phyloP scores from a whole-genome alignment of 805 yeast species.

The Saturnispora mendoncae region DNA sequence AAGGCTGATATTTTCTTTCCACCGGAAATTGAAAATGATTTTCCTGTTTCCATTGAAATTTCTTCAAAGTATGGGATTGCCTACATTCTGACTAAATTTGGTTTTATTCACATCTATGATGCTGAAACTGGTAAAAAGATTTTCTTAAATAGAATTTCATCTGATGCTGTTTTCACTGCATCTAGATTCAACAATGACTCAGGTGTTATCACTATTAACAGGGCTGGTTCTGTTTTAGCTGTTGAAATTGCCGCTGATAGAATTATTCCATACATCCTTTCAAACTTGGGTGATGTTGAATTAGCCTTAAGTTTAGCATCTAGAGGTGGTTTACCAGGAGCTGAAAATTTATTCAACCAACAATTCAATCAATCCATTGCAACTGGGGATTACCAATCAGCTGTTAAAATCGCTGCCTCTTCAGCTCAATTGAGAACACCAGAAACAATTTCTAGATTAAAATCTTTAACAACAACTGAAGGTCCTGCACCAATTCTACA shows the following conservation, averaged over 20 bases:
- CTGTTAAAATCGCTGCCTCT: constrained; percentile 95
- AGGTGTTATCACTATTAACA: constrained; percentile 90
- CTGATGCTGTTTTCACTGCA: constrained; percentile 91
- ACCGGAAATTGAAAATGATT: constrained; percentile 90
- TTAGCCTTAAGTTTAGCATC: constrained; percentile 84
- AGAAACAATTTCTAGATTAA: constrained; percentile 87
- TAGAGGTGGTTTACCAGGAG: constrained; percentile 96
- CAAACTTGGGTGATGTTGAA: constrained; percentile 75
- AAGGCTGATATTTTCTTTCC: constrained; percentile 93
- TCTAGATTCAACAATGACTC: constrained; percentile 58
- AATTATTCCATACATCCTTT: constrained; percentile 81
- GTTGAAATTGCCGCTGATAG: constrained; percentile 81
- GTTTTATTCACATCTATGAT: constrained; percentile 93
- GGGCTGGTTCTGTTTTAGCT: constrained; percentile 89
- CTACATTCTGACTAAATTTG: constrained; percentile 88
- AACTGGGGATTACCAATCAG: constrained; percentile 81
- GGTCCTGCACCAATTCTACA: constrained; percentile 93
- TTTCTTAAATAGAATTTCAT: constrained; percentile 92
- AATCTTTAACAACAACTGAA: constrained; percentile 82
- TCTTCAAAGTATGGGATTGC: constrained; percentile 79
- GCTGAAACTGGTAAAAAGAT: constrained; percentile 86
- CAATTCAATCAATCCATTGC: constrained; percentile 82
- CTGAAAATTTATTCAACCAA: constrained; percentile 82
- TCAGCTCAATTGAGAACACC: constrained; percentile 89
- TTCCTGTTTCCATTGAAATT: constrained; percentile 88